Base-by-base conservation (phyloP, 2,329 filamentous ascomycete species). In the Trichoderma gracile region DNA sequence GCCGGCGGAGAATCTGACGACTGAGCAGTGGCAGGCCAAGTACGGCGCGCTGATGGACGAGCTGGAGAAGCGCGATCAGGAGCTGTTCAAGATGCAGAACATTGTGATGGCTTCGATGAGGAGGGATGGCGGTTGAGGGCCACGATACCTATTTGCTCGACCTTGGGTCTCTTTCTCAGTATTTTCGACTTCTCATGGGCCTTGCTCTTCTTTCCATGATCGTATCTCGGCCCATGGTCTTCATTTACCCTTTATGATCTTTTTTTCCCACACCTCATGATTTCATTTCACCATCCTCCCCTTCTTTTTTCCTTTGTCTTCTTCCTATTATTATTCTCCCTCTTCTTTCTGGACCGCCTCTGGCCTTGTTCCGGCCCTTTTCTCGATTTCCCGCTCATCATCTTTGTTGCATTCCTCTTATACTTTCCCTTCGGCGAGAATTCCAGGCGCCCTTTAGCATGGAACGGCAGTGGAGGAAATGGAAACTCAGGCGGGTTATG, bases 1-100 rank as follows among this genome's bases (percentile, higher is more conserved):
- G 69, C 19, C 68, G 66, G 40, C 23, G 14, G 27, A 64, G 40
- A 56, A 63, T 40, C 66, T 77, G 50, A 71, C 74, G 5, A 76
- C 76, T 3, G 77, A 75, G 46, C 74, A 79, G 55, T 85, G 84
- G 84, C 80, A 83, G 71, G 73, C 74, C 54, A 84, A 79, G 66
- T 87, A 87, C 68, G 77, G 77, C 49, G 82, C 86, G 62, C 78
- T 90, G 68, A 81, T 89, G 71, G 82, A 82, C 47, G 81, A 82
- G 67, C 81, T 90, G 69, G 82, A 81, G 71, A 82, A 84, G 65
- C 81, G 82, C 65, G 86, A 89, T 69, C 81, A 82, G 69, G 80
- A 82, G 69, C 73, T 84, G 59, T 71, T 73, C 60, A 75, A 77
- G 46, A 69, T 86, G 63, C 79, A 78, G 68, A 74, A 73, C 45